Percentiles rank a stretch among this genome's conserved stretches.
Evolutionary conservation across 768 basidiomycete species (phyloP).

Genomic region (Agaricus bisporus): DNA sequence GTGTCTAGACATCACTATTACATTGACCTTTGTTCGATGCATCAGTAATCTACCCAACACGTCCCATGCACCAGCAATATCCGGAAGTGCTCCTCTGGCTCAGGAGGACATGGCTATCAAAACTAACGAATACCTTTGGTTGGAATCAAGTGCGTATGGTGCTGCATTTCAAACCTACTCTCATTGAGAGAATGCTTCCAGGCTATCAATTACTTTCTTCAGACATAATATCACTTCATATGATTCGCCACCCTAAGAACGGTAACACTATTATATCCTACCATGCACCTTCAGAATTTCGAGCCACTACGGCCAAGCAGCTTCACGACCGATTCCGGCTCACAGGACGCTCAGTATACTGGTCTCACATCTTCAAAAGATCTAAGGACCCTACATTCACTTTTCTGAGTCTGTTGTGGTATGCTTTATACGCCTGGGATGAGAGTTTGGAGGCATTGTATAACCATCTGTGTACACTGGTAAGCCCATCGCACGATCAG

Average conservation of each 20-base stretch:
- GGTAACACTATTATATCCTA: constrained; percentile 37
- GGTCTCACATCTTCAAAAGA: constrained; percentile 25
- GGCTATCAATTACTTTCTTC: constrained; percentile 23
- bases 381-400: constrained; percentile 43
- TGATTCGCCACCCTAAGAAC: constrained; percentile 25
- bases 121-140: constrained; percentile 5
- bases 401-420: constrained; percentile 42
- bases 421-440: constrained; percentile 49
- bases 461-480: constrained; percentile 34
- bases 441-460: constrained; percentile 42
- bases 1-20: constrained; percentile 41
- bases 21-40: constrained; percentile 40
- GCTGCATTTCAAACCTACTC: neutral
- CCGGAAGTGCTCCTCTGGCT: neutral
- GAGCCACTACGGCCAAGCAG: constrained; percentile 25
- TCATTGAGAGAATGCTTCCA: neutral
- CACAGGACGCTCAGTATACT: constrained; percentile 30
- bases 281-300: constrained; percentile 23
- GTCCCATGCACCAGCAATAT: neutral
- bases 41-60: constrained; percentile 14
- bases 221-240: constrained; percentile 34
- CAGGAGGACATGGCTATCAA: constrained; percentile 2
- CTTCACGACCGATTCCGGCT: constrained; percentile 32
- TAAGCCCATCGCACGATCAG: constrained; percentile 17
- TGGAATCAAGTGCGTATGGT: neutral